Evolutionary conservation across 1,284 basidiomycete genomes (phyloP).

Genomic region (Jaminaea rosea): DNA sequence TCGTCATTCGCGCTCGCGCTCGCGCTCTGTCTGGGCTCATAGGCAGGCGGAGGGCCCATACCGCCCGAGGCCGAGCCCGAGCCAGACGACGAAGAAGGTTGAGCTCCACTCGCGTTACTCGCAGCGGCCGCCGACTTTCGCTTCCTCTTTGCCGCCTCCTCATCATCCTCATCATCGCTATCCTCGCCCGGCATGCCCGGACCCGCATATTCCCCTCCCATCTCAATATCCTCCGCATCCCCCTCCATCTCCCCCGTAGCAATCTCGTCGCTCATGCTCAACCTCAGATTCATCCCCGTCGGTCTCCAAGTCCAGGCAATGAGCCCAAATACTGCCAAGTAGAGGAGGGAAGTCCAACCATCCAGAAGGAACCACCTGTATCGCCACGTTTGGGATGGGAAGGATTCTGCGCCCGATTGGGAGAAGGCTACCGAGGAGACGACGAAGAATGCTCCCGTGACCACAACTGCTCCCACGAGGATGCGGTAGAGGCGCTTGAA

Average conservation of each 20-base stretch:
- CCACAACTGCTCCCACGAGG: constrained; percentile 70
- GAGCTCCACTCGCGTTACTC: background rate
- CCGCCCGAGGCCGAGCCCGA: background rate
- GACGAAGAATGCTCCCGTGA: constrained; percentile 76
- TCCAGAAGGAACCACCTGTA: constrained; percentile 92
- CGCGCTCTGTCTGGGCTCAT: background rate
- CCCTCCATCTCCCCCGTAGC: constrained; percentile 70
- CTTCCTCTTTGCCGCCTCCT: constrained; percentile 8
- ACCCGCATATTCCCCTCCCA: background rate
- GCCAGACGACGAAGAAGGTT: background rate
- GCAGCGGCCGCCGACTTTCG: constrained; percentile 10
- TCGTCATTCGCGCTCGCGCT: background rate
- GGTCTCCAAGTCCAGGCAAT: constrained; percentile 92
- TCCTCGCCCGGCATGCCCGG: constrained; percentile 15
- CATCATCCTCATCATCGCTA: constrained; percentile 23
- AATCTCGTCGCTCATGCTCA: constrained; percentile 48
- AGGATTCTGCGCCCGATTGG: constrained; percentile 80
- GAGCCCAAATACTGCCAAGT: constrained; percentile 57
- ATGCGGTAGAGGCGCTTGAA: constrained; percentile 67
- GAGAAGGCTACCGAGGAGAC: constrained; percentile 85
- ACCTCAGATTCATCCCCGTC: constrained; percentile 75
- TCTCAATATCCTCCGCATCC: constrained; percentile 62
- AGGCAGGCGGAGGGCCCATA: background rate
- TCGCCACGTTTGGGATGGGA: constrained; percentile 85
- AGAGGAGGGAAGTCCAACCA: constrained; percentile 73